Conservation (phyloP, 2,329 filamentous ascomycete species). For the Pseudofabraea citricarpa region DNA sequence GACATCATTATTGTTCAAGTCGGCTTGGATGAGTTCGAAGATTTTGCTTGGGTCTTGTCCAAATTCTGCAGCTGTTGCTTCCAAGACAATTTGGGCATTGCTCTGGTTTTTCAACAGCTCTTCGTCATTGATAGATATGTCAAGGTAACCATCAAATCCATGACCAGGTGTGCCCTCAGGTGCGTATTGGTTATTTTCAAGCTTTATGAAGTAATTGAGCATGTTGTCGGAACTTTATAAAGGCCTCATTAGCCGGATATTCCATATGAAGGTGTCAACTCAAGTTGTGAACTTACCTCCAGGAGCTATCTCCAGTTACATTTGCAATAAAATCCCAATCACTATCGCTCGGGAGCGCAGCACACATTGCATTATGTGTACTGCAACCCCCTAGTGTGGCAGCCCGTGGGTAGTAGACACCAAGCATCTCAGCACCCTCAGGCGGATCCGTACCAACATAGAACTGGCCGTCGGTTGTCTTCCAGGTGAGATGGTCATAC, state of each 20-base stretch:
- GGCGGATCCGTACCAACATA: conserved; percentile 23
- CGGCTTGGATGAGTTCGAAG: conserved; percentile 11
- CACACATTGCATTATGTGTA: conserved; percentile 18
- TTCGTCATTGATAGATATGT: conserved; percentile 9
- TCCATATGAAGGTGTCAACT: too few relatives aligned
- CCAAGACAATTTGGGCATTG: conserved; percentile 11
- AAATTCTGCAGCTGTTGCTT: conserved; percentile 10
- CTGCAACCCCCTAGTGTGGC: conserved; percentile 26
- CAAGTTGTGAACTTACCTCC: conserved; percentile 16
- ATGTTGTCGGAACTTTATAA: neutral
- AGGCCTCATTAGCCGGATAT: too few relatives aligned
- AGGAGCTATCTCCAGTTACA: conserved; percentile 20
- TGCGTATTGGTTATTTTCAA: conserved; percentile 6
- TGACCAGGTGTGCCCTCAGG: conserved; percentile 9
- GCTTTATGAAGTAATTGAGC: conserved; percentile 4
- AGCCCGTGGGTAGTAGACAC: conserved; percentile 26
- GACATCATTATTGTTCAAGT: conserved; percentile 19
- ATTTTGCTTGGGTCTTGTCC: conserved; percentile 14
- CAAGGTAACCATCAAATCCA: conserved; percentile 26
- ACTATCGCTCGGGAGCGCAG: conserved; percentile 14
- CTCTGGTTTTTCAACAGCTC: conserved; percentile 6
- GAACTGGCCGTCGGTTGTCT: conserved; percentile 22
- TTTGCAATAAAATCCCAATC: conserved; percentile 20
- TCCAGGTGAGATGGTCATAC: conserved; percentile 29
- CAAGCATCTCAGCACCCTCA: conserved; percentile 15